Evolutionary conservation across 306 rosid genomes (phyloP), one percentile per base, ranked within the genome.

Genomic region (Biancaea sappan): DNA sequence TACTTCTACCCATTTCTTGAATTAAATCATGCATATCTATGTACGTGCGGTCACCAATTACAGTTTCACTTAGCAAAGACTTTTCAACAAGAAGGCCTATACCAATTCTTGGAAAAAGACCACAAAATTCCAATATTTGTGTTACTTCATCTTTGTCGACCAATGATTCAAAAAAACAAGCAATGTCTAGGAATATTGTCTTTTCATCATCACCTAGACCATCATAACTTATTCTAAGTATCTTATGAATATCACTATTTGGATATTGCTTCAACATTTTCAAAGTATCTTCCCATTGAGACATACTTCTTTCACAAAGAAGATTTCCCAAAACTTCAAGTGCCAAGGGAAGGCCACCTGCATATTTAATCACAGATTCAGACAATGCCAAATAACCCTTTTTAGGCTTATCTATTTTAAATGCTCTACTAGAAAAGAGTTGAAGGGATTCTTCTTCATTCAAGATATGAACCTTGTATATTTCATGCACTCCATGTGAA

Each of bases 221-320:
- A 21, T 71, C 52, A 16, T 53, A 71, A 54, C 75, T 71, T 53
- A 71, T 40, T 71, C 5, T 40, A 34, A 35, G 75, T 6, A 8
- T 16, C 3, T 28, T 5, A 4, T 15, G 26, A 3, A 46, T 46
- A 44, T 46, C 54, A 9, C n/a, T 2, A 3, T 18, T 34, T 46
- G 41, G 5, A 46, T 3, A 2, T 66, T 66, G 15, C 10, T 46
- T 29, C 16, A 46, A 7, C 41, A 4, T 61, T 3, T 34, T 5
- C 18, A 61, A 61, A 8, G 28, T 29, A n/a, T 61, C 46, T 14
- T 34, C 2, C 67, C 46, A 61, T 9, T 61, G 47, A 61, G 1
- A 12, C 35, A 34, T 4, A 61, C n/a, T 18, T 38, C 74, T 51
- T 34, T 32, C 22, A 47, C 11, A 18, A 31, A 47, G 59, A 48